Evolutionary conservation across 176 grass and related monocot species (phyloP).

Genomic region (Carex pumila): DNA sequence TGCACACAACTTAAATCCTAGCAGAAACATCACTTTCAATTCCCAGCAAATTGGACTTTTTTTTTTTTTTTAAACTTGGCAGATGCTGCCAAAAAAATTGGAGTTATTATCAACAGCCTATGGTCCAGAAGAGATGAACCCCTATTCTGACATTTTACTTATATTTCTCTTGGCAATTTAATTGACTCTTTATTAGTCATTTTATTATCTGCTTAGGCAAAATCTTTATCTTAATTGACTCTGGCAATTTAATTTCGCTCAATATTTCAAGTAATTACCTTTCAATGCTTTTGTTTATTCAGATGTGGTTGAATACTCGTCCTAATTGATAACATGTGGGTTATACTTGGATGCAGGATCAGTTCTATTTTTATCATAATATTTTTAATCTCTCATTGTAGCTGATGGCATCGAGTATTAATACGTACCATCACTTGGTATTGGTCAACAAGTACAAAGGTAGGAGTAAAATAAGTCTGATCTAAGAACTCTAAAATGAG

Average conservation of each 20-base stretch:
- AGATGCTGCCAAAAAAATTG: not conserved
- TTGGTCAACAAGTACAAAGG: not conserved
- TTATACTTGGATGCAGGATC: not conserved
- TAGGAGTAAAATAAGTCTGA: not conserved
- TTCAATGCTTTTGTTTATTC: not conserved
- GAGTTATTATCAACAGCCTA: slow-evolving; percentile 8
- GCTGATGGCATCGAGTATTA: not conserved
- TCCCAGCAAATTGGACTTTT: not conserved
- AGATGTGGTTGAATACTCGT: not conserved
- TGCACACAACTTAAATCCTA: not conserved
- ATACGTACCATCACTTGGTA: not conserved
- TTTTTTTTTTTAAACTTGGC: no score
- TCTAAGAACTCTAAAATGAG: not conserved
- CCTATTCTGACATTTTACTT: not conserved
- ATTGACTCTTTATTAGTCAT: not conserved
- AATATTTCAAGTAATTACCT: not conserved
- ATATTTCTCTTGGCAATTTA: not conserved
- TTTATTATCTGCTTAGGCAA: not conserved
- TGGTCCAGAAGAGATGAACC: slow-evolving; percentile 52
- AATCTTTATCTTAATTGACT: no score
- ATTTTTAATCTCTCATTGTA: not conserved
- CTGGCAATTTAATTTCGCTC: not conserved
- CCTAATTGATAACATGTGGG: no score
- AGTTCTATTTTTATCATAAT: not conserved
- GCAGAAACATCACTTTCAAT: not conserved